Conservation (phyloP, 257 asterid genomes). For the Nicotiana otophora region DNA sequence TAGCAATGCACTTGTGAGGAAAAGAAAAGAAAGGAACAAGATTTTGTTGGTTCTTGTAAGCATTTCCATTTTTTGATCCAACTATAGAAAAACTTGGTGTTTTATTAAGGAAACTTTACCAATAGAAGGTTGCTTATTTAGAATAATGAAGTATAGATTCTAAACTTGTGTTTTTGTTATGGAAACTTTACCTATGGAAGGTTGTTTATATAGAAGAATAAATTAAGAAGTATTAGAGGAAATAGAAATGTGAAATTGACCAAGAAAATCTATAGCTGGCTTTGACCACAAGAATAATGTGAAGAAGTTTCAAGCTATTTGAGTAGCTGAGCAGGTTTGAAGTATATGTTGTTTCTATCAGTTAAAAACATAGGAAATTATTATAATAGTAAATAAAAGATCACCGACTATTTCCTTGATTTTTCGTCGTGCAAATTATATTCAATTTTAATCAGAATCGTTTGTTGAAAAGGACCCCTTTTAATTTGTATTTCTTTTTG, state of each 20-base stretch:
- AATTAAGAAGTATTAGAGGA: not conserved
- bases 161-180: not conserved
- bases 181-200: not conserved
- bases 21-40: constrained; percentile 21
- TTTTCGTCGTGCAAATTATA: not conserved
- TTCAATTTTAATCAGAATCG: not conserved
- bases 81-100: not conserved
- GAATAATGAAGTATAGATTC: not conserved
- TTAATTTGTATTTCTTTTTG: not conserved
- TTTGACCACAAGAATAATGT: not conserved
- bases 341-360: not conserved
- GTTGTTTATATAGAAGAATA: constrained; percentile 5
- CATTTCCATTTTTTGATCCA: constrained; percentile 6
- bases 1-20: constrained; percentile 20
- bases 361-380: not conserved
- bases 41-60: constrained; percentile 4
- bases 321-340: not conserved
- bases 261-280: not conserved
- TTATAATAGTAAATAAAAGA: not conserved
- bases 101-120: not conserved
- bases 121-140: not conserved
- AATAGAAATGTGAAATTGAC: constrained; percentile 5
- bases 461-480: not conserved
- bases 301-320: not conserved
- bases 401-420: not conserved